Conservation (phyloP, 1,284 basidiomycete genomes). For the Melampsora americana region DNA sequence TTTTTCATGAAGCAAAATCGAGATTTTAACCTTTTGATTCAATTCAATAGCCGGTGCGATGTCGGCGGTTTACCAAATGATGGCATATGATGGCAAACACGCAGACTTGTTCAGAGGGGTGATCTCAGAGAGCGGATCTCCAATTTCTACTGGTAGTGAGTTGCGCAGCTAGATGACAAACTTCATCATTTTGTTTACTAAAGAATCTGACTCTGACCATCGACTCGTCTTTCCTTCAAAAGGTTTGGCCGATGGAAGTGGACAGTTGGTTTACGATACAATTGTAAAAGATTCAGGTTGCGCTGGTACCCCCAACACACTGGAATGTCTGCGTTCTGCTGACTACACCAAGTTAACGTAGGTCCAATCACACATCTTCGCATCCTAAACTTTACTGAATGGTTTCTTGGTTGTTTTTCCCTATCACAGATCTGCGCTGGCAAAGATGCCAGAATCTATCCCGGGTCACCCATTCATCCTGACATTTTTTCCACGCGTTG, state of each 20-base stretch:
- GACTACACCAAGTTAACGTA: background rate
- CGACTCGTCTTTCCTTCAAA: background rate
- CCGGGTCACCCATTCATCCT: too few relatives aligned
- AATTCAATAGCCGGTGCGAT: background rate
- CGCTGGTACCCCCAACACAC: background rate
- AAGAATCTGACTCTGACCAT: background rate
- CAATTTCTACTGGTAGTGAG: background rate
- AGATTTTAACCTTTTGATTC: background rate
- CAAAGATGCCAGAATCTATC: too few relatives aligned
- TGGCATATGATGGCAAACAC: background rate
- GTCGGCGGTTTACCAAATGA: background rate
- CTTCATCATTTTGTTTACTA: background rate
- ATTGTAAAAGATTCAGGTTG: conserved; percentile 2
- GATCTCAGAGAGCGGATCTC: background rate
- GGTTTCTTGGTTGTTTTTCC: too few relatives aligned
- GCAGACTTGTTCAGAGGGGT: background rate
- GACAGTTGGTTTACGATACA: background rate
- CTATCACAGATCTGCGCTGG: too few relatives aligned
- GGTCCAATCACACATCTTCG: background rate
- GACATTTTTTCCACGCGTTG: too few relatives aligned
- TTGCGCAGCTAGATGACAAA: background rate
- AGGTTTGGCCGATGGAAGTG: background rate
- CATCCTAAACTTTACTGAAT: too few relatives aligned
- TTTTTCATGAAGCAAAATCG: background rate
- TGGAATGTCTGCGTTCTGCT: background rate